Evolutionary conservation across 1,284 basidiomycete genomes (phyloP).

Genomic region (Ceratobasidium sp.): DNA sequence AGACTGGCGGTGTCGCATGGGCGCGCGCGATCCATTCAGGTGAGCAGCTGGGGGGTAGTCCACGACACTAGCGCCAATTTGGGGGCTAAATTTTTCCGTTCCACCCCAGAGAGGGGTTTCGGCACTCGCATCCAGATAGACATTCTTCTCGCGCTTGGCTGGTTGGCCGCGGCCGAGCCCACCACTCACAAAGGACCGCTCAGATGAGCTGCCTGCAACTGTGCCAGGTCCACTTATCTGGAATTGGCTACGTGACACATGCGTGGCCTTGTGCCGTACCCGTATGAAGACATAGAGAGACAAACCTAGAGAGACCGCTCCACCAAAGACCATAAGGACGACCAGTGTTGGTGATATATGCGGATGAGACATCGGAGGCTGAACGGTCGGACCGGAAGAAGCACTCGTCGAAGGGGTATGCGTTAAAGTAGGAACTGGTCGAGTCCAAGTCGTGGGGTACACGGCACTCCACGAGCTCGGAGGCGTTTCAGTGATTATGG

Average conservation of each 20-base stretch:
- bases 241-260: conserved; percentile 39
- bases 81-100: conserved; percentile 39
- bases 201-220: conserved; percentile 35
- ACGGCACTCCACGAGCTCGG: not conserved
- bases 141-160: conserved; percentile 16
- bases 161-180: conserved; percentile 11
- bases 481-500: not conserved
- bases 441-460: conserved; percentile 21
- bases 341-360: conserved; percentile 39
- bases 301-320: conserved; percentile 1
- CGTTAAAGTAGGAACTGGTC: conserved; percentile 1
- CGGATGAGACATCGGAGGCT: conserved; percentile 13
- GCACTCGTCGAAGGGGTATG: conserved; percentile 26
- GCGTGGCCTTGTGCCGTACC: conserved; percentile 27
- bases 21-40: conserved; percentile 7
- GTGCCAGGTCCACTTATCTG: conserved; percentile 17
- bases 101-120: conserved; percentile 42
- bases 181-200: conserved; percentile 38
- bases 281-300: conserved; percentile 36
- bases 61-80: not conserved
- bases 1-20: conserved; percentile 24
- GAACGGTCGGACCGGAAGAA: not conserved
- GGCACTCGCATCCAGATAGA: not conserved
- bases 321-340: conserved; percentile 34
- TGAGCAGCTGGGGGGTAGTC: conserved; percentile 29